Evolutionary conservation across 2,329 filamentous ascomycete genomes (phyloP).

Genomic region (Paecilomyces niveus): DNA sequence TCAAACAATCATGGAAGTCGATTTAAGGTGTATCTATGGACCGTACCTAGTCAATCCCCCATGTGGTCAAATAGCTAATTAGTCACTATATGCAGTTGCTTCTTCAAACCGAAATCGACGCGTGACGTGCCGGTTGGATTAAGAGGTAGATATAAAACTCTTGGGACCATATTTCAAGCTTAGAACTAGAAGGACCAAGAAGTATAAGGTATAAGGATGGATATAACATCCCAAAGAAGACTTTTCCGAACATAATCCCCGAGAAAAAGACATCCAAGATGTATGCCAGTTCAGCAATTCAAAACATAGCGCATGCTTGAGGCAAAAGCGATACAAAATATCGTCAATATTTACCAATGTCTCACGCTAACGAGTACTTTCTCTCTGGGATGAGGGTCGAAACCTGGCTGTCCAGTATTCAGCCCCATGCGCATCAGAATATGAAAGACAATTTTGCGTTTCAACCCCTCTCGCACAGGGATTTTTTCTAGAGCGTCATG

Average conservation of each 20-base stretch:
- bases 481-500: conserved; percentile 78
- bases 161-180: neutral
- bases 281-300: neutral
- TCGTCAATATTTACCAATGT: conserved; percentile 56
- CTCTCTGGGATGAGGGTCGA: conserved; percentile 26
- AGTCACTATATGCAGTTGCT: neutral
- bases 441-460: conserved; percentile 60
- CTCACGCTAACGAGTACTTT: conserved; percentile 53
- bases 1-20: neutral
- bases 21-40: neutral
- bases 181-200: neutral
- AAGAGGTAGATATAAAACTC: neutral
- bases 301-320: neutral
- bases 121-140: neutral
- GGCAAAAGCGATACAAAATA: neutral
- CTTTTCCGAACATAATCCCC: neutral
- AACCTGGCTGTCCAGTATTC: conserved; percentile 36
- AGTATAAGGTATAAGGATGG: neutral
- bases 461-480: conserved; percentile 75
- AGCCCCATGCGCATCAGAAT: conserved; percentile 59
- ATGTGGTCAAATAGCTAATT: too few species aligned
- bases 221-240: neutral
- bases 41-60: too few species aligned
- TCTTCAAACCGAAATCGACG: neutral
- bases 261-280: neutral